Evolutionary conservation across 2,329 filamentous ascomycete species (phyloP), one percentile per base, ranked within the genome.

Genomic region (Dothideomycetes sp.): DNA sequence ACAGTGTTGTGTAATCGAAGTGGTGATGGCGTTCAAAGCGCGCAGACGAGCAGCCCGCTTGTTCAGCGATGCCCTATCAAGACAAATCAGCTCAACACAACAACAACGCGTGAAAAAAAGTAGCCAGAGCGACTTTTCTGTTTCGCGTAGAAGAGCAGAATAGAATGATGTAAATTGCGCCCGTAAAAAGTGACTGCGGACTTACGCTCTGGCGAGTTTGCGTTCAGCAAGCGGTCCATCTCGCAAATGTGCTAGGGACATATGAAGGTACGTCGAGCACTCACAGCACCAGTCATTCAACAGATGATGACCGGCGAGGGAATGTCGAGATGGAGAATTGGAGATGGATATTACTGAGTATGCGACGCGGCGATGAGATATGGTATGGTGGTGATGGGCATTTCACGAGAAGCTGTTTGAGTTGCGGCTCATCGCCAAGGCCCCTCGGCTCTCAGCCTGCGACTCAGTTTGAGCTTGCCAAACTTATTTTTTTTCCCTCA

Each of bases 41-140:
- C 82, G 81, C 61, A 94, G 74, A 73, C 93, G 93, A 64, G 85
- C 80, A 76, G 93, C 91, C 65, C 84, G 82, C 73, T 83, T 85
- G 65, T 73, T 74, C 71, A 83, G 76, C 74, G 67, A 69, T 47
- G 50, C 51, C 51, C 61, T 64, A 49, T 39, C 25, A 43, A 41
- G 33, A 53, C 47, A 47, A 51, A 53, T 45, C 49, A 50, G 48
- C 42, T 54, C 53, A 59, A 56, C 53, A 61, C 55, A 55, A 62
- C 57, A 49, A 62, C 59, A 38, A 57, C 61, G 49, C 45, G 9
- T 33, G 30, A 51, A 56, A 53, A 63, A 62, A 50, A 47, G 39
- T 58, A 62, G 48, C n/a, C 35, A 18, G 50, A 63, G 59, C 60
- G 60, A 61, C 60, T 61, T 60, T 60, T 47, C 46, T 29, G 47